A percentile compares a stretch with the other conserved stretches of the same genome.
Conservation (phyloP, 2,329 filamentous ascomycete genomes). For the Hansfordia pulvinata region DNA sequence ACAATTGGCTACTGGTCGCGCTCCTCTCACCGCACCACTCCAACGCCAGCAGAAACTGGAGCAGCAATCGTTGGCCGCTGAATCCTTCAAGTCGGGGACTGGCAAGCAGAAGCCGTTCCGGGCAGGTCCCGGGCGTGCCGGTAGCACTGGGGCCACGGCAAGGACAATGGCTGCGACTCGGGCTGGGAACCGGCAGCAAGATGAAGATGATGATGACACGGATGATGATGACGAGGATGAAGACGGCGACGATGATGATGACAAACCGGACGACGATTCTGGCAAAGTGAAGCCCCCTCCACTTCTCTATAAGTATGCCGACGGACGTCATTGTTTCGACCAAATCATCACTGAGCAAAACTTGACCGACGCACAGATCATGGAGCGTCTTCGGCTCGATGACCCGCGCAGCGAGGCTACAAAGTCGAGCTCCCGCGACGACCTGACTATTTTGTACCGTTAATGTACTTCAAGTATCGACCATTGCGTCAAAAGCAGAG, state of each 20-base stretch:
- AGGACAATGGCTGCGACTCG: constrained; percentile 4
- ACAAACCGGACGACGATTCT: constrained; percentile 24
- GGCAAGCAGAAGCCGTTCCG: too few species aligned
- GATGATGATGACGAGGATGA: constrained; percentile 10
- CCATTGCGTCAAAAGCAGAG: too few species aligned
- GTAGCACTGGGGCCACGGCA: constrained; percentile 6
- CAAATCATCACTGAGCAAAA: constrained; percentile 70
- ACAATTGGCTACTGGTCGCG: constrained; percentile 36
- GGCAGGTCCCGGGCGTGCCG: too few species aligned
- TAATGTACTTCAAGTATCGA: too few species aligned
- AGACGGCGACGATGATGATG: constrained; percentile 12
- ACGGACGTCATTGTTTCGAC: constrained; percentile 67
- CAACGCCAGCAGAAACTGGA: constrained; percentile 12
- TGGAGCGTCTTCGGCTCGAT: constrained; percentile 41
- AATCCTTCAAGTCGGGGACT: too few species aligned
- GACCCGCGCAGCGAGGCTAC: constrained; percentile 11
- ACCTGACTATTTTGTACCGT: too few species aligned
- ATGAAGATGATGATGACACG: background rate
- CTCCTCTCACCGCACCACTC: constrained; percentile 10
- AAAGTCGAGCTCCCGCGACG: too few species aligned
- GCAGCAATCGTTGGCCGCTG: too few species aligned
- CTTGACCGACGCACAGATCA: constrained; percentile 54
- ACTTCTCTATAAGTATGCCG: constrained; percentile 56
- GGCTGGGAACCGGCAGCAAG: background rate
- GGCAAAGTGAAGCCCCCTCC: constrained; percentile 26